These are phyloP conservation scores for Clavispora phyllophila DNA, from an alignment of 805 yeast species.

Conservation along the genomic window DNA sequence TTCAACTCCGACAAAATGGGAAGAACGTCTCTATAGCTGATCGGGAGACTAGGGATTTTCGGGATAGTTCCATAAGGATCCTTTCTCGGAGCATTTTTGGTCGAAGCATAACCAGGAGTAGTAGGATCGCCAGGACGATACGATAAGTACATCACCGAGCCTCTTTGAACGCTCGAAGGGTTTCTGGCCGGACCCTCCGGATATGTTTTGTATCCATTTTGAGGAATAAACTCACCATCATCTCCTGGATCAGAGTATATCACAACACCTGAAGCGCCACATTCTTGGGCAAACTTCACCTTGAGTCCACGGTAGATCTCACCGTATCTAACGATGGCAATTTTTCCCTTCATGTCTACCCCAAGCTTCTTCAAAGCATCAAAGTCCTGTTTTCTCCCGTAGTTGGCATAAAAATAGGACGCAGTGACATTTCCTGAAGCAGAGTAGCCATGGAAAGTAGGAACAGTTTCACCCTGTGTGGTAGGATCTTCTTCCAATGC, in stretches of 20 bases:
- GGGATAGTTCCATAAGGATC: constrained; percentile 5
- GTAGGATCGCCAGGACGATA: constrained; percentile 8
- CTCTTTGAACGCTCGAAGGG: constrained; percentile 6
- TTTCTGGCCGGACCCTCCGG: constrained; percentile 7
- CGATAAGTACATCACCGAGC: constrained; percentile 7
- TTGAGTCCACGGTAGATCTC: constrained; percentile 7
- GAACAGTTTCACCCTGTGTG: constrained; percentile 2
- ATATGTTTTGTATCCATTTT: constrained; percentile 7
- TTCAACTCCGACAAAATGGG: constrained; percentile 6
- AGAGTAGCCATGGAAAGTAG: constrained; percentile 7
- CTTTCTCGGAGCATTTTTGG: not conserved
- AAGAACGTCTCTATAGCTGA: constrained; percentile 6
- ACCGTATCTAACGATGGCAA: constrained; percentile 7
- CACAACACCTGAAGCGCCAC: constrained; percentile 5
- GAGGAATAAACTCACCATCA: constrained; percentile 6
- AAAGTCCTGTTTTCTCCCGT: constrained; percentile 6
- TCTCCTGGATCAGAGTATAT: constrained; percentile 9
- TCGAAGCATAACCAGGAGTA: constrained; percentile 7
- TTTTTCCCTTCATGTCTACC: constrained; percentile 3
- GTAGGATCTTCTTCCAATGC: constrained; percentile 5
- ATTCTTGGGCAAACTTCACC: constrained; percentile 8
- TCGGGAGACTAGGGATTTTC: constrained; percentile 7
- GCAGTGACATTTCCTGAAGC: constrained; percentile 7
- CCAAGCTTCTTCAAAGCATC: constrained; percentile 1
- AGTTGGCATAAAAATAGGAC: constrained; percentile 7